A percentile compares a stretch with the other conserved stretches of the same genome.
phyloP scores from a whole-genome alignment of 768 basidiomycete genomes.

The Holtermannia corniformis region DNA sequence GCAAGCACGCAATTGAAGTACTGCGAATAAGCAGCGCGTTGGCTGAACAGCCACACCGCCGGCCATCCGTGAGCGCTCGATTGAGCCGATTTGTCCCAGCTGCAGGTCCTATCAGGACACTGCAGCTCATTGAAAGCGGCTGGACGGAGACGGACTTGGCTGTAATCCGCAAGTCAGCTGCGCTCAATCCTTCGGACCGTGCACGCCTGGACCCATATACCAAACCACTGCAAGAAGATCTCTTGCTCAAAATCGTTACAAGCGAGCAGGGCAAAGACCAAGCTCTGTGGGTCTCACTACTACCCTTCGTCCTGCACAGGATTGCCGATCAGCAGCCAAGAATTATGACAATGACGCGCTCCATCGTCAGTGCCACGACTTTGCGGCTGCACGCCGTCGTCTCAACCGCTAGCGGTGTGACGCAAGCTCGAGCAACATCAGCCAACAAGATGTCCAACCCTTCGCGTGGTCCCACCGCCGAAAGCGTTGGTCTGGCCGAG shows the following conservation, averaged over 20 bases:
- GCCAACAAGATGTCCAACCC: conserved; percentile 6
- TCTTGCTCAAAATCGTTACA: conserved; percentile 27
- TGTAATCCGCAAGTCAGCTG: conserved; percentile 19
- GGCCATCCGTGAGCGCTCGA: conserved; percentile 29
- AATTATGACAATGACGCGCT: conserved; percentile 20
- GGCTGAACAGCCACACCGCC: conserved; percentile 13
- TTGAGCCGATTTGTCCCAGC: conserved; percentile 19
- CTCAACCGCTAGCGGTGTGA: conserved; percentile 17
- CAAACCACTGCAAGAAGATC: conserved; percentile 14
- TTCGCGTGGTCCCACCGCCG: conserved; percentile 19
- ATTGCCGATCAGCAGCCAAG: conserved; percentile 16
- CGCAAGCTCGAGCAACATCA: conserved; percentile 11
- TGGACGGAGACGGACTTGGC: conserved; percentile 20
- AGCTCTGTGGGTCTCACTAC: conserved; percentile 29
- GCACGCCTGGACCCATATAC: conserved; percentile 24
- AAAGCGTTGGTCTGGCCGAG: conserved; percentile 33
- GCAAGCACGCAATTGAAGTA: conserved; percentile 55
- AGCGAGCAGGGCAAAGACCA: conserved; percentile 34
- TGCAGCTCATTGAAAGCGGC: conserved; percentile 19
- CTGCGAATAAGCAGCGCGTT: conserved; percentile 46
- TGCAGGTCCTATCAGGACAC: conserved; percentile 12
- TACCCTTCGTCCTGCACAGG: conserved; percentile 25
- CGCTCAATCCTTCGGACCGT: conserved; percentile 24
- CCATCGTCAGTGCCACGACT: conserved; percentile 18
- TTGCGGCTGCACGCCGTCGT: conserved; percentile 33